Evolutionary conservation across 306 rosid species (phyloP), one percentile per base, ranked within the genome.

Genomic region (Cicer cuneatum): DNA sequence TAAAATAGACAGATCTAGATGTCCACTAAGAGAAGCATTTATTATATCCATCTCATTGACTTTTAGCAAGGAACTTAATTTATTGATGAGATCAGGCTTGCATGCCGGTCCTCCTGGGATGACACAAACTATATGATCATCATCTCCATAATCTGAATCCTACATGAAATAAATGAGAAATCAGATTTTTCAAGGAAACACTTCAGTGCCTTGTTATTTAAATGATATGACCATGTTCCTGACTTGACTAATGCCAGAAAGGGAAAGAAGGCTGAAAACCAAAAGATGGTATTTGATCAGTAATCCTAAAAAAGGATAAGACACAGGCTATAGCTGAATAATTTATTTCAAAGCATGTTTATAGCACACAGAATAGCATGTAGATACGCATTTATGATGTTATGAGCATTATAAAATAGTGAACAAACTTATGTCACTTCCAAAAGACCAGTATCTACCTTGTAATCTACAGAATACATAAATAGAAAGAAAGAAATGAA

Each of bases 1-100:
- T 71, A 93, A 83, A 68, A 80, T 72, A 58, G 93, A 87, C 52
- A 51, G 83, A 81, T 93, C 96, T 57, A 93, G 80, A 81, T 77
- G 76, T 66, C 96, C 98, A 67, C 87, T 81, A 48, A 93, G 84
- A 80, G 90, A 83, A 40, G 94, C 89, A 84, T 71, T 77, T 72
- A 89, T 74, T 75, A 87, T 19, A 81, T 80, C 93, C 63, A 80
- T 82, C 82, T 93, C 98, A 39, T 83, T 77, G 66, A 89, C 87
- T 72, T 77, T 80, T 72, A 70, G 84, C 49, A 81, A 75, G 63
- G 91, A 87, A 77, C 81, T 82, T 61, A 82, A 77, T 76, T 86
- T 91, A 81, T 48, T 78, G 41, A 75, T 87, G 79, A 66, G 48
- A 73, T 67, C 83, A 15, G 78, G 73, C 71, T 85, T 82, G 80